These are phyloP conservation scores for Trypanosomatidae sp. DNA, from an alignment of 208 protist species.

Conservation along the genomic window DNA sequence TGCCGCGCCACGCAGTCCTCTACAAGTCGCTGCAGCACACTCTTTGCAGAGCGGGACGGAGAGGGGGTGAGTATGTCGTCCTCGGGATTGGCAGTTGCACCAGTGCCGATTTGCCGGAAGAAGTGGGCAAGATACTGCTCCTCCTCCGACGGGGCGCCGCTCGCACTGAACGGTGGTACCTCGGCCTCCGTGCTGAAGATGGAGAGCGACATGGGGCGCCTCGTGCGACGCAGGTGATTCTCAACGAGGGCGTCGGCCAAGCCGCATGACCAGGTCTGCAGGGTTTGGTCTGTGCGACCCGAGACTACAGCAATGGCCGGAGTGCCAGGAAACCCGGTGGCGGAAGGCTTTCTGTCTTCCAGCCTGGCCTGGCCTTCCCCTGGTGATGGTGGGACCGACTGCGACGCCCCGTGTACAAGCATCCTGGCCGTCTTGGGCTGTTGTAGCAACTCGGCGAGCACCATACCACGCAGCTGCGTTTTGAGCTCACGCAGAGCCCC, in stretches of 20 bases:
- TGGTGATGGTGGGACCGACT: slow-evolving; percentile 9
- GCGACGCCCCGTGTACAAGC: slow-evolving; percentile 16
- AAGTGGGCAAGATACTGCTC: slow-evolving; percentile 50
- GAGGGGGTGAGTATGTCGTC: slow-evolving; percentile 24
- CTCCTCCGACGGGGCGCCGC: slow-evolving; percentile 36
- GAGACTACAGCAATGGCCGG: slow-evolving; percentile 1
- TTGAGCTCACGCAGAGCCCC: slow-evolving; percentile 78
- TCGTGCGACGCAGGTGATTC: slow-evolving; percentile 79
- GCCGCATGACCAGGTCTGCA: slow-evolving; percentile 48
- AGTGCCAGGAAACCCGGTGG: not conserved
- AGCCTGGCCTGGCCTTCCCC: not conserved
- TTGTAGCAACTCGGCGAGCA: slow-evolving; percentile 70
- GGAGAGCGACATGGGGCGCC: slow-evolving; percentile 69
- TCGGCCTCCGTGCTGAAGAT: slow-evolving; percentile 85
- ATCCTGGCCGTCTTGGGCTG: slow-evolving; percentile 32
- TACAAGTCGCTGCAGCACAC: slow-evolving; percentile 65
- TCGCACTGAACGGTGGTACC: slow-evolving; percentile 56
- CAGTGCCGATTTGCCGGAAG: slow-evolving; percentile 19
- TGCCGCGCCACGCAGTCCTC: slow-evolving; percentile 17
- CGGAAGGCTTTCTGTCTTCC: slow-evolving; percentile 4
- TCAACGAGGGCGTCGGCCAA: slow-evolving; percentile 77
- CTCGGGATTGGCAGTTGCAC: slow-evolving; percentile 11
- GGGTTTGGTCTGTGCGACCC: slow-evolving; percentile 14
- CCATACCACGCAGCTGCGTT: slow-evolving; percentile 80
- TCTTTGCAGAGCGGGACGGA: slow-evolving; percentile 26